Evolutionary conservation across 2,329 filamentous ascomycete species (phyloP), one percentile per base, ranked within the genome.

Genomic region (Leptographium procerum): DNA sequence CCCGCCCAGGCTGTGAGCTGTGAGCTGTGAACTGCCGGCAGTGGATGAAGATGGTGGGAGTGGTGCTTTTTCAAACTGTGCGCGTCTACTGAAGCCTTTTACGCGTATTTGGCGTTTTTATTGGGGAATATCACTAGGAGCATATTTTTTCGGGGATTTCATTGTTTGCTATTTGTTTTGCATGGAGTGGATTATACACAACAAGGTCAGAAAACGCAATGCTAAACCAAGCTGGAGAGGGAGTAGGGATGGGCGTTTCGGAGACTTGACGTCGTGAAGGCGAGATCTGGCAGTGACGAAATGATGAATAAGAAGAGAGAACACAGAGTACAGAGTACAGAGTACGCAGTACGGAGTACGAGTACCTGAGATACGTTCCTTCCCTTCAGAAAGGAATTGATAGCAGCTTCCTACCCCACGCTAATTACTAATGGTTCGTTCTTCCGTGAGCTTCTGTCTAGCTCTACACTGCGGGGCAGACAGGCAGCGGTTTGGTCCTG

Each of bases 361-460:
- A 33, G n/a, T n/a, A n/a, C n/a, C n/a, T n/a, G n/a, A n/a, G n/a
- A n/a, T n/a, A n/a, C n/a, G n/a, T n/a, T n/a, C n/a, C n/a, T n/a
- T n/a, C n/a, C n/a, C n/a, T n/a, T n/a, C n/a, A n/a, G n/a, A n/a
- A n/a, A n/a, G n/a, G n/a, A 43, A 43, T 43, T 19, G 40, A 16
- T 43, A 13, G 34, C 3, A 36, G 16, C n/a, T n/a, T 7, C 48
- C 8, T 13, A 13, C 22, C 3, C 16, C 6, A 36, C 11, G 34
- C 34, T 9, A 26, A 43, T 45, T 45, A 61, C 48, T 59, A 59
- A 61, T 59, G 10, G 24, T 10, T n/a, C 28, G 10, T 43, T 8
- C 56, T 61, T 61, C 60, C 57, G 40, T 47, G 54, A 34, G 60
- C 34, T 61, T 61, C 60, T 60, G 40, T 59, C 36, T 36, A 57